phyloP scores from a whole-genome alignment of 495 filamentous ascomycete species.

The Penicillium subrubescens region DNA sequence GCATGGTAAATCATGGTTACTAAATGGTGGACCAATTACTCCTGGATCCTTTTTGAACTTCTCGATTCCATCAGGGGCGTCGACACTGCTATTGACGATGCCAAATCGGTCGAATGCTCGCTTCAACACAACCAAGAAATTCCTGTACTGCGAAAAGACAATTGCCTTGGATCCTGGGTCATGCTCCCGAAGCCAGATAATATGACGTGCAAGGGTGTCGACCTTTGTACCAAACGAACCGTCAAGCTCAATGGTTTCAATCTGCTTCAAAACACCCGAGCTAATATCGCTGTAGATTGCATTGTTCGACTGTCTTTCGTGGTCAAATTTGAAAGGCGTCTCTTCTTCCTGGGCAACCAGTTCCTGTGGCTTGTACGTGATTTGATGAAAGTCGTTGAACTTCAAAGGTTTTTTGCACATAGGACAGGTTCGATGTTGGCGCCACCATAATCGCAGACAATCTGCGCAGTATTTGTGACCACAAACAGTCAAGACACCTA shows the following conservation, averaged over 20 bases:
- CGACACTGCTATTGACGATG: constrained; percentile 72
- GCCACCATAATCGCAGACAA: constrained; percentile 79
- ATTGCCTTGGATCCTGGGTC: constrained; percentile 90
- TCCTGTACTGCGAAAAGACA: constrained; percentile 84
- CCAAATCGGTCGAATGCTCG: constrained; percentile 65
- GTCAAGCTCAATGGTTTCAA: constrained; percentile 77
- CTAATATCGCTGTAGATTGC: constrained; percentile 80
- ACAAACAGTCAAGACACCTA: constrained; percentile 77
- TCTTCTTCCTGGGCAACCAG: constrained; percentile 70
- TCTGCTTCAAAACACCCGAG: constrained; percentile 69
- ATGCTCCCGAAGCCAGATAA: constrained; percentile 79
- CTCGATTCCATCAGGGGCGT: constrained; percentile 62
- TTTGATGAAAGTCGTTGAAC: constrained; percentile 70
- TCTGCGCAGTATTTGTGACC: constrained; percentile 89
- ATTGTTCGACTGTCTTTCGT: constrained; percentile 35
- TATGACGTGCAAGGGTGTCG: constrained; percentile 76
- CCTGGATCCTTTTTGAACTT: constrained; percentile 74
- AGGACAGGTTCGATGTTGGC: constrained; percentile 65
- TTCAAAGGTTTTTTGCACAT: constrained; percentile 72
- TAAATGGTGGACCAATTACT: constrained; percentile 30
- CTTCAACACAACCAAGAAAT: constrained; percentile 75
- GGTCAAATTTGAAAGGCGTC: constrained; percentile 28
- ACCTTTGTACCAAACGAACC: constrained; percentile 86
- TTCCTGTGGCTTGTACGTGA: constrained; percentile 78
- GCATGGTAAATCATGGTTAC: too few species aligned